These are phyloP conservation scores for Cutaneotrichosporon cavernicola DNA, from an alignment of 1,284 basidiomycete genomes.

Conservation along the genomic window DNA sequence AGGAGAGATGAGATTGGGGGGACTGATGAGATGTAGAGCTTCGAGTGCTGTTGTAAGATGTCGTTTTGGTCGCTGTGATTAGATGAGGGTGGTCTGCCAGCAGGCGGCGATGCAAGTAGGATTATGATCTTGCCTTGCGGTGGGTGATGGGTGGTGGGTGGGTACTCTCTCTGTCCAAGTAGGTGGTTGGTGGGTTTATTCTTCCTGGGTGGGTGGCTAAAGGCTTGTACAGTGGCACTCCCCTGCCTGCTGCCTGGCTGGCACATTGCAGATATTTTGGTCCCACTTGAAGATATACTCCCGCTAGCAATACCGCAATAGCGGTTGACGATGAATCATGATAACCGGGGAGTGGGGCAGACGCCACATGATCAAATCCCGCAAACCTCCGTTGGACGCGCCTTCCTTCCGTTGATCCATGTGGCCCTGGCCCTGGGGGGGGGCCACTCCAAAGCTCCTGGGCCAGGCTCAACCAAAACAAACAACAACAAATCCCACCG, in stretches of 20 bases:
- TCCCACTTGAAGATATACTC: neutral
- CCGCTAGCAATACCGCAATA: neutral
- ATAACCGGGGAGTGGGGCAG: neutral
- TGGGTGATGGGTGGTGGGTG: neutral
- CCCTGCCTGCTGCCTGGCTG: no score
- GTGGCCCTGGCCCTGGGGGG: no score
- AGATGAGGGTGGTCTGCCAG: no score
- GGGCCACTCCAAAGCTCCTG: no score
- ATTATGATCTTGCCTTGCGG: no score
- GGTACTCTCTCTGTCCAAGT: no score
- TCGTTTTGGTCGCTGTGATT: neutral
- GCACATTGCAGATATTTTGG: no score
- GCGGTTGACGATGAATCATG: no score
- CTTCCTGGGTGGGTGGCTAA: no score
- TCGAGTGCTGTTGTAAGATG: neutral
- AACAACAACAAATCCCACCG: conserved; percentile 13
- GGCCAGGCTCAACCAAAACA: neutral
- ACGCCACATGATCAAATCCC: conserved; percentile 2
- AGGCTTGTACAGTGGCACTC: no score
- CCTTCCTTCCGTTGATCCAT: conserved; percentile 8
- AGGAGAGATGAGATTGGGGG: neutral
- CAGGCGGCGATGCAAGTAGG: no score
- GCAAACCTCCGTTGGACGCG: conserved; percentile 12
- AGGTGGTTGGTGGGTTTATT: no score
- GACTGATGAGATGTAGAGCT: neutral